These are phyloP conservation scores for Fusarium solani-melongenae DNA, from an alignment of 2,329 filamentous ascomycete species.

Conservation along the genomic window DNA sequence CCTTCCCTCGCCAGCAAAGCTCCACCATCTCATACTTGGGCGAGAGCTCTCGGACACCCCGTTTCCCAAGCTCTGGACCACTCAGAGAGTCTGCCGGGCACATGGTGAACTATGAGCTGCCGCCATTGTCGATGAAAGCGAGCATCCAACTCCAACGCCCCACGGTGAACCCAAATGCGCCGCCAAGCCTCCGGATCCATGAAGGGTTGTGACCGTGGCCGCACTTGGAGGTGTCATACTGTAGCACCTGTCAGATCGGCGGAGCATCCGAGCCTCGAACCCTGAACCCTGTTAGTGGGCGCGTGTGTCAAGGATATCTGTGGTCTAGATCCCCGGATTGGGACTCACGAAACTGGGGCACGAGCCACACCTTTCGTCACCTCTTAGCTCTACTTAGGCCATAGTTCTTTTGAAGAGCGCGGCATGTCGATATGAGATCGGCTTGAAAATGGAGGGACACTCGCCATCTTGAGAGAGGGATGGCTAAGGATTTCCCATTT, in stretches of 20 bases:
- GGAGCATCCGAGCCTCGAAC: constrained; percentile 30
- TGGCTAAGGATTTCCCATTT: background rate
- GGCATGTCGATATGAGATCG: background rate
- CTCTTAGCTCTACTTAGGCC: constrained; percentile 5
- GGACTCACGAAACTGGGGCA: constrained; percentile 24
- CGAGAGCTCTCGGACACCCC: constrained; percentile 6
- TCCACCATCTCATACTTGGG: constrained; percentile 11
- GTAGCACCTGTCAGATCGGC: constrained; percentile 28
- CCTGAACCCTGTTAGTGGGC: constrained; percentile 40
- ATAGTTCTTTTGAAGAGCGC: background rate
- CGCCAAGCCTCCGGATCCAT: constrained; percentile 23
- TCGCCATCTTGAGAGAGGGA: background rate
- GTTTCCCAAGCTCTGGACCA: background rate
- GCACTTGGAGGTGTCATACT: background rate
- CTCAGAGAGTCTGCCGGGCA: background rate
- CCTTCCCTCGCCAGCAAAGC: background rate
- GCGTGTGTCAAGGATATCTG: constrained; percentile 25
- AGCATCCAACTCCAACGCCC: constrained; percentile 10
- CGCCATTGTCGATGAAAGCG: background rate
- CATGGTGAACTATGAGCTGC: background rate
- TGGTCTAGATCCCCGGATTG: constrained; percentile 34
- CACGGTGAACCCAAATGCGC: constrained; percentile 13
- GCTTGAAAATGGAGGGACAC: background rate
- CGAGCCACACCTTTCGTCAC: constrained; percentile 21
- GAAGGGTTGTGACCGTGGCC: constrained; percentile 3